Base-by-base conservation (phyloP, 2,329 filamentous ascomycete genomes). In the Cadophora sp. region DNA sequence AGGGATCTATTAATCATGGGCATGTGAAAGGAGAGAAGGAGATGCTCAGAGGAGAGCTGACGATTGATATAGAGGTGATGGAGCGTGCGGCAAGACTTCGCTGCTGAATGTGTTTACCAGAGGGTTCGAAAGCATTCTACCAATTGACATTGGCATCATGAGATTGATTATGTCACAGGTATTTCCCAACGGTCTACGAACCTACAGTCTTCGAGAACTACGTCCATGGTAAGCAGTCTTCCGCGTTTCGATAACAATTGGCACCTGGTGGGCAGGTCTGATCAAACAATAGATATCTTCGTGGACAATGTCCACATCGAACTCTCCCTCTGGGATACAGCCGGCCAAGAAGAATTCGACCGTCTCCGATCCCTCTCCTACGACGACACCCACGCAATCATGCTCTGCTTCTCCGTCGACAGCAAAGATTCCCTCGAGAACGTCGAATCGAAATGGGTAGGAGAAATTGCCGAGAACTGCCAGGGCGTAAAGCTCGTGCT, bases 171-270 rank as follows among this genome's bases (percentile, higher is more conserved):
- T 64, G 26, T 7, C 37, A 43, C 53, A 95, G 93, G 72, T 97
- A 97, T 81, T 99, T 99, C 81, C 95, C 95, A 62, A 97, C 95
- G 67, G 95, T 98, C 77, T 98, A 98, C 83, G 94, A 98, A 82
- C 96, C 96, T 65, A 99, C 95, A 43, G 95, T 97, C 73, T 97
- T 97, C 81, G 95, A 99, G 81, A 99, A 99, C 82, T 99, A 98
- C 81, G 95, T 99, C 72, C 95, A 99, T 80, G 94, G 93, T 97
- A 86, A 79, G 86, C 78, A 43, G 4, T 16, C 24, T 22, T 34
- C 5, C 24, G n/a, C 59, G 12, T 24, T 40, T 31, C 27, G n/a
- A 26, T 24, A 19, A 9, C 26, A 60, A 60, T 61, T 66, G 19
- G 11, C 11, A 34, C 1, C 3, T 4, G 29, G 24, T 24, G 34